Evolutionary conservation across 352 stramenopile genomes (phyloP).

Genomic region (Globisporangium cystogenes): DNA sequence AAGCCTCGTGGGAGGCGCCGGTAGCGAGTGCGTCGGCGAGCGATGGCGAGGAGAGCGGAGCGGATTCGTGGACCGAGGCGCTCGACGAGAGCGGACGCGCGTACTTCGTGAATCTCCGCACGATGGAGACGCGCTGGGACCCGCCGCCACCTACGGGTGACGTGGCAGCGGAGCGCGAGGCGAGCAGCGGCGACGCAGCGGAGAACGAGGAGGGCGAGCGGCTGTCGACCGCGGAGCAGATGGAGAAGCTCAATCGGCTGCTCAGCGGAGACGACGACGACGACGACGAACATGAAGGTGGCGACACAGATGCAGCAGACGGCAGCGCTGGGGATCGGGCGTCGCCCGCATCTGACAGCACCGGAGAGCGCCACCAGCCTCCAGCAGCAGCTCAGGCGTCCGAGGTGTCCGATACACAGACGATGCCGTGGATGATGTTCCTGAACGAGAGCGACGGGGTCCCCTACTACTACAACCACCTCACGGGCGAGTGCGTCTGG

Average conservation of each 20-base stretch:
- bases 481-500: constrained; percentile 61
- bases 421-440: constrained; percentile 59
- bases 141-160: constrained; percentile 15
- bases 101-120: constrained; percentile 55
- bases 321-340: not conserved
- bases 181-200: not conserved
- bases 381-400: not conserved
- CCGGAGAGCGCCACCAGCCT: not conserved
- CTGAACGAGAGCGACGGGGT: constrained; percentile 54
- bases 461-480: constrained; percentile 69
- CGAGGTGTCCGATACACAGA: not conserved
- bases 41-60: not conserved
- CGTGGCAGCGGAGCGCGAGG: not conserved
- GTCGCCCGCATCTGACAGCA: not conserved
- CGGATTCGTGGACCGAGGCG: constrained; percentile 32
- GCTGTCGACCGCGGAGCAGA: constrained; percentile 56
- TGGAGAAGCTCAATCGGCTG: constrained; percentile 47
- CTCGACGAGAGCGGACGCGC: constrained; percentile 30
- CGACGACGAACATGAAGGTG: constrained; percentile 15
- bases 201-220: constrained; percentile 4
- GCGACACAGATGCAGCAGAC: not conserved
- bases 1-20: constrained; percentile 42
- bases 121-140: constrained; percentile 49
- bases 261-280: constrained; percentile 39
- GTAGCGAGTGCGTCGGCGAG: not conserved